Percentiles rank a stretch among this genome's conserved stretches.
Evolutionary conservation across 495 filamentous ascomycete genomes (phyloP).

Genomic region (Podospora appendiculata): DNA sequence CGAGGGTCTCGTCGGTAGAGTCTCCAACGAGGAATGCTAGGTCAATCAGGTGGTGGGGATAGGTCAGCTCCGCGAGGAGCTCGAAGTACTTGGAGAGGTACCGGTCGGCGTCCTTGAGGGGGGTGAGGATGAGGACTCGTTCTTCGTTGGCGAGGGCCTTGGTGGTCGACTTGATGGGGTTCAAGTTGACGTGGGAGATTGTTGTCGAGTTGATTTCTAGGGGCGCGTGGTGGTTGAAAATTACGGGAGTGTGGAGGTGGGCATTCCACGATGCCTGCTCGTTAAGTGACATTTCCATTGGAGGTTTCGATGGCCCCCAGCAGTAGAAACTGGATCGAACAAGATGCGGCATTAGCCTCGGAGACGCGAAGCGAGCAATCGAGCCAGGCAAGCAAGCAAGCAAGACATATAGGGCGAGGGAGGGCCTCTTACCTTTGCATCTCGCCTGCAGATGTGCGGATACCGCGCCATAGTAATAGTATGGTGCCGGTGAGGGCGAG

Average conservation of each 20-base stretch:
- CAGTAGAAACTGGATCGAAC: slow-evolving; percentile 76
- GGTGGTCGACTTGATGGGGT: slow-evolving; percentile 72
- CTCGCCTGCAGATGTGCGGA: slow-evolving; percentile 71
- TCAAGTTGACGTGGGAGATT: slow-evolving; percentile 77
- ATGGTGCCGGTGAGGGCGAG: slow-evolving; percentile 64
- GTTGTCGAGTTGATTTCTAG: slow-evolving; percentile 71
- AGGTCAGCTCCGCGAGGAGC: slow-evolving; percentile 79
- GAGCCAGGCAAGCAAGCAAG: background rate
- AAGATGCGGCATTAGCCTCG: background rate
- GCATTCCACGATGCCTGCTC: slow-evolving; percentile 84
- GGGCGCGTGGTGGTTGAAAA: slow-evolving; percentile 91
- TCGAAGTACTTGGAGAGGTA: slow-evolving; percentile 89
- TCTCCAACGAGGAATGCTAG: slow-evolving; percentile 92
- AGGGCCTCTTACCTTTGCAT: slow-evolving; percentile 67
- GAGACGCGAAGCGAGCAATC: background rate
- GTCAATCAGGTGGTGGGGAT: slow-evolving; percentile 93
- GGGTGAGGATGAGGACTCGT: slow-evolving; percentile 90
- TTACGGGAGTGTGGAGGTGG: slow-evolving; percentile 82
- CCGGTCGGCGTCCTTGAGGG: slow-evolving; percentile 77
- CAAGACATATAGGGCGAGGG: slow-evolving; percentile 18
- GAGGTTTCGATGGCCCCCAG: slow-evolving; percentile 86
- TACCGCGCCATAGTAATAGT: slow-evolving; percentile 83
- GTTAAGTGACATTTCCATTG: slow-evolving; percentile 87
- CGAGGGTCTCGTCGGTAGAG: slow-evolving; percentile 80
- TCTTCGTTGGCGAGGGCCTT: slow-evolving; percentile 74